phyloP scores from a whole-genome alignment of 345 rosid genomes.

The Angophora floribunda region DNA sequence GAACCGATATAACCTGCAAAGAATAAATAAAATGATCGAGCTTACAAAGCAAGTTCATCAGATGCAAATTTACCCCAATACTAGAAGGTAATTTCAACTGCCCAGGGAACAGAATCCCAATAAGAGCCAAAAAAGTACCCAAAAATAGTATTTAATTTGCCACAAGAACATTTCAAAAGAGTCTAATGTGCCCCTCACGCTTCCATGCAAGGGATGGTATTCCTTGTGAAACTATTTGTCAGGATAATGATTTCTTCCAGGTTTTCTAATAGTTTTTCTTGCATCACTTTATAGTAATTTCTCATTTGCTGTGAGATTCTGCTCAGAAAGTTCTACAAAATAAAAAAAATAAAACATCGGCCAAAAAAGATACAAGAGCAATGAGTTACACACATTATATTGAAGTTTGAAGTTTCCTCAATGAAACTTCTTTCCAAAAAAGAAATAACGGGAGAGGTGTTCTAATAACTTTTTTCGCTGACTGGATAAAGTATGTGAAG shows the following conservation, averaged over 20 bases:
- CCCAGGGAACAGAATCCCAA: background rate
- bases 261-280: background rate
- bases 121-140: background rate
- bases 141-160: background rate
- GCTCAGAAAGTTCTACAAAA: background rate
- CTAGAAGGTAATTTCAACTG: background rate
- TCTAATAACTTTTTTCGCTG: background rate
- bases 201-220: background rate
- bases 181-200: background rate
- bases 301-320: background rate
- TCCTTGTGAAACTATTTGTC: background rate
- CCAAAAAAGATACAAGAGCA: background rate
- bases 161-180: background rate
- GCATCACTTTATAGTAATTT: background rate
- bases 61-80: background rate
- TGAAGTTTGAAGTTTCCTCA: background rate
- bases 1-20: constrained; percentile 94
- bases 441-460: background rate
- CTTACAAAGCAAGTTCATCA: background rate
- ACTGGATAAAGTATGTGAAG: background rate
- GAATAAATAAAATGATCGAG: background rate
- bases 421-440: background rate
- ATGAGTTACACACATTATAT: background rate
- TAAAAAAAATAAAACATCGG: background rate
- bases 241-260: background rate